Conservation (phyloP, 805 yeast genomes). For the Candida morakotiae region DNA sequence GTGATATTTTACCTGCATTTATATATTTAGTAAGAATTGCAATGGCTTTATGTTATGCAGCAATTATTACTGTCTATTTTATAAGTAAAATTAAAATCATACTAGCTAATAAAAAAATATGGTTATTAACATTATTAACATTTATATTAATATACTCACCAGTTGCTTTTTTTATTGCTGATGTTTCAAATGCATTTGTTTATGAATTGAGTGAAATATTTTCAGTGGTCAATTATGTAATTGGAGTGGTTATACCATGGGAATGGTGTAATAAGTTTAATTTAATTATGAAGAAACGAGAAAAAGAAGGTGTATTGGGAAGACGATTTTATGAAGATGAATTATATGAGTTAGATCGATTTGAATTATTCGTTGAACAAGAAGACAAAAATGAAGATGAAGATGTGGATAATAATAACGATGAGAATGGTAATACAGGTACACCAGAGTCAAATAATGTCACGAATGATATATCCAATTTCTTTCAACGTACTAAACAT, state of each 20-base stretch:
- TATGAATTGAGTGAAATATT: constrained; percentile 69
- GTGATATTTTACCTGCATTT: constrained; percentile 67
- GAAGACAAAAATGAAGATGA: constrained; percentile 10
- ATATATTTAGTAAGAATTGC: constrained; percentile 72
- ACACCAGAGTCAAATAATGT: background rate
- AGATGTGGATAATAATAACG: constrained; percentile 8
- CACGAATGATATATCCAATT: constrained; percentile 1
- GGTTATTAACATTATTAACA: constrained; percentile 55
- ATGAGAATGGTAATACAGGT: constrained; percentile 1
- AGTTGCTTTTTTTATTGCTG: constrained; percentile 70
- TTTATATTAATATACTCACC: constrained; percentile 54
- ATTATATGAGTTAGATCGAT: constrained; percentile 35
- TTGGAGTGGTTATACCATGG: constrained; percentile 75
- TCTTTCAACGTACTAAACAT: constrained; percentile 25
- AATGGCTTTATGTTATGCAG: constrained; percentile 63
- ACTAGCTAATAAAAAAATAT: constrained; percentile 42
- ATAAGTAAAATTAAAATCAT: constrained; percentile 50
- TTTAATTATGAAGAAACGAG: constrained; percentile 52
- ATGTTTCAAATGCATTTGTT: constrained; percentile 73
- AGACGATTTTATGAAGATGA: constrained; percentile 73
- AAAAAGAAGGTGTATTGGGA: constrained; percentile 71
- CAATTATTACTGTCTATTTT: constrained; percentile 54
- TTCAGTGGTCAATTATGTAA: constrained; percentile 65
- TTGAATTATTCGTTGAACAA: constrained; percentile 37
- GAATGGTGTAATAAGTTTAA: constrained; percentile 76